Evolutionary conservation across 177 flowering plant genomes (phyloP), one percentile per base, ranked within the genome.

Genomic region (Tripterygium wilfordii): DNA sequence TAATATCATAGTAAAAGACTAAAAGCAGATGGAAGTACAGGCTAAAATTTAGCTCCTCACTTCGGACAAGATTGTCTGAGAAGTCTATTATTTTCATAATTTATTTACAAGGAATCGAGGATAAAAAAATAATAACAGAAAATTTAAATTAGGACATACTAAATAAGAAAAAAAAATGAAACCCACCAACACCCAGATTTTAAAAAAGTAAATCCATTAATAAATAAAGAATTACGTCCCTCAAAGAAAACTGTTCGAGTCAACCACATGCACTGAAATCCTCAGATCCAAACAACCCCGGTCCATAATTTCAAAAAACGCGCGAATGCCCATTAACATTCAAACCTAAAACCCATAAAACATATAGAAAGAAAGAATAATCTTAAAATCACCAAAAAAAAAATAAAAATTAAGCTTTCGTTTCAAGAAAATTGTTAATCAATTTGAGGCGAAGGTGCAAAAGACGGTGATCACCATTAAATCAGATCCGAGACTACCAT

Each of bases 401-500:
- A 5, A 14, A 48, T 42, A 46, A 26, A 14, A 25, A 6, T 33
- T 33, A 15, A 18, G n/a, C n/a, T n/a, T n/a, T n/a, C n/a, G n/a
- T n/a, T n/a, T n/a, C n/a, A n/a, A n/a, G n/a, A n/a, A n/a, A n/a
- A n/a, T n/a, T n/a, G n/a, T n/a, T n/a, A n/a, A n/a, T n/a, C n/a
- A n/a, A n/a, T n/a, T n/a, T n/a, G n/a, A n/a, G n/a, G n/a, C n/a
- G n/a, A n/a, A n/a, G n/a, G n/a, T n/a, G n/a, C n/a, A n/a, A 12
- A 45, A 18, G 21, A 36, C 48, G 44, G 23, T 53, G 36, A 51
- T 53, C 58, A 64, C 72, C 72, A 43, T 46, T 27, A 55, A 55
- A 12, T 36, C 61, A 61, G 76, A 67, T 68, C 74, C 71, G 23
- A 29, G 62, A 36, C 28, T 47, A n/a, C 29, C 54, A 40, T 53